Evolutionary conservation across 2,329 filamentous ascomycete species (phyloP).

Genomic region (Cryphonectria nitschkei): DNA sequence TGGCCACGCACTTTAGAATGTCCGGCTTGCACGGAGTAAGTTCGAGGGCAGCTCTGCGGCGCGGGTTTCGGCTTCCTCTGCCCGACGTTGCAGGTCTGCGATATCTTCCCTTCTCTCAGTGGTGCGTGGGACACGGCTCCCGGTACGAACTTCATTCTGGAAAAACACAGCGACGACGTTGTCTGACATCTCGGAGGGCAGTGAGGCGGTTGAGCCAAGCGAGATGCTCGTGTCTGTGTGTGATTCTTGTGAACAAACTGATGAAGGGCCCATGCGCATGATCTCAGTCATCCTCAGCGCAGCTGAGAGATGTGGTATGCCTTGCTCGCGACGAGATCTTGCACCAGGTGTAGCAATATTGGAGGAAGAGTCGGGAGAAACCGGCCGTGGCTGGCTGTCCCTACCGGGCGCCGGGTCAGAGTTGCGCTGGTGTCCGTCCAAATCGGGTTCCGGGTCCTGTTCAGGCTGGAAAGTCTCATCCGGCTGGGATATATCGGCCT

Average conservation of each 20-base stretch:
- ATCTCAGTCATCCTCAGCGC: not conserved
- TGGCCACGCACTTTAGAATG: not conserved
- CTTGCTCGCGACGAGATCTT: not conserved
- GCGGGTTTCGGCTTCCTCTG: no score
- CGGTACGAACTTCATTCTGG: not conserved
- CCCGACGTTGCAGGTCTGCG: not conserved
- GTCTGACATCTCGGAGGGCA: slow-evolving; percentile 10
- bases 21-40: not conserved
- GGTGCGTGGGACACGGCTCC: not conserved
- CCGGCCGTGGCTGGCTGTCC: not conserved
- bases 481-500: not conserved
- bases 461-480: not conserved
- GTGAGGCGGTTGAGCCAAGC: not conserved
- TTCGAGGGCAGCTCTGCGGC: not conserved
- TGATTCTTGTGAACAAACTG: not conserved
- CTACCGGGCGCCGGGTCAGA: no score
- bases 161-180: not conserved
- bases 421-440: no score
- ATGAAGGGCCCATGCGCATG: slow-evolving; percentile 1
- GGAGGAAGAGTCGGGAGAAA: not conserved
- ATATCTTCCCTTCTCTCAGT: slow-evolving; percentile 1
- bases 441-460: not conserved
- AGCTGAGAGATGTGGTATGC: no score
- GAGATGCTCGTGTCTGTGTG: slow-evolving; percentile 14
- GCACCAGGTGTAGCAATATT: not conserved